Percentiles rank a stretch among this genome's conserved stretches.
Evolutionary conservation across 2,329 filamentous ascomycete genomes (phyloP).

Genomic region (Simplicillium aogashimaense): DNA sequence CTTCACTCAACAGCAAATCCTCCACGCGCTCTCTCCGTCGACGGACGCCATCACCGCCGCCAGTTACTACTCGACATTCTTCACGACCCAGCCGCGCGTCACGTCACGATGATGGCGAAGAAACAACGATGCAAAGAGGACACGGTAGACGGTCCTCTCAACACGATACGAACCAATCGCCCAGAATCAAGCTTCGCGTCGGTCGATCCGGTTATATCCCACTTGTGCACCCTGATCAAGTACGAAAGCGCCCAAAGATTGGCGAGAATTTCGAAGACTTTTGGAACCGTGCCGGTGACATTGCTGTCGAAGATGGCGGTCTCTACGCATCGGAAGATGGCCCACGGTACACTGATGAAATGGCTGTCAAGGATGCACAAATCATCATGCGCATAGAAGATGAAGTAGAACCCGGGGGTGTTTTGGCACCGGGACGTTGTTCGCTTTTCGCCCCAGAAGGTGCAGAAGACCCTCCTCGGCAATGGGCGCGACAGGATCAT

Average conservation of each 20-base stretch:
- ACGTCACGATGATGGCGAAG: slow-evolving; percentile 22
- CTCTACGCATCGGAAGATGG: slow-evolving; percentile 46
- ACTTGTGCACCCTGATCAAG: slow-evolving; percentile 48
- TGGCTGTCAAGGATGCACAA: slow-evolving; percentile 57
- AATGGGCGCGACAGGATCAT: slow-evolving; percentile 85
- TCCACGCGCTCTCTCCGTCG: slow-evolving; percentile 24
- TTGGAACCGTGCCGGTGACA: slow-evolving; percentile 35
- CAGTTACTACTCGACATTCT: slow-evolving; percentile 27
- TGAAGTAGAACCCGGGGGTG: slow-evolving; percentile 64
- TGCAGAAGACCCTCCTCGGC: slow-evolving; percentile 60
- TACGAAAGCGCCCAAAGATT: slow-evolving; percentile 41
- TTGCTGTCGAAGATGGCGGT: slow-evolving; percentile 50
- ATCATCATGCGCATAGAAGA: slow-evolving; percentile 60
- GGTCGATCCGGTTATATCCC: slow-evolving; percentile 33
- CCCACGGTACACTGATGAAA: slow-evolving; percentile 46
- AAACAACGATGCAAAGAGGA: slow-evolving; percentile 1
- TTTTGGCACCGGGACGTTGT: slow-evolving; percentile 62
- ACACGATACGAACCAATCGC: slow-evolving; percentile 19
- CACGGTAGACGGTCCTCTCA: slow-evolving; percentile 1
- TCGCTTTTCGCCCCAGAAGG: slow-evolving; percentile 65
- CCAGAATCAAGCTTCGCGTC: slow-evolving; percentile 40
- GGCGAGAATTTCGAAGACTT: slow-evolving; percentile 49
- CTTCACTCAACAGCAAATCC: slow-evolving; percentile 16
- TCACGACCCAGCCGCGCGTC: slow-evolving; percentile 32
- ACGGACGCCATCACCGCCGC: slow-evolving; percentile 29